These are phyloP conservation scores for Phoma sp. DNA, from an alignment of 2,329 filamentous ascomycete genomes.

Conservation along the genomic window DNA sequence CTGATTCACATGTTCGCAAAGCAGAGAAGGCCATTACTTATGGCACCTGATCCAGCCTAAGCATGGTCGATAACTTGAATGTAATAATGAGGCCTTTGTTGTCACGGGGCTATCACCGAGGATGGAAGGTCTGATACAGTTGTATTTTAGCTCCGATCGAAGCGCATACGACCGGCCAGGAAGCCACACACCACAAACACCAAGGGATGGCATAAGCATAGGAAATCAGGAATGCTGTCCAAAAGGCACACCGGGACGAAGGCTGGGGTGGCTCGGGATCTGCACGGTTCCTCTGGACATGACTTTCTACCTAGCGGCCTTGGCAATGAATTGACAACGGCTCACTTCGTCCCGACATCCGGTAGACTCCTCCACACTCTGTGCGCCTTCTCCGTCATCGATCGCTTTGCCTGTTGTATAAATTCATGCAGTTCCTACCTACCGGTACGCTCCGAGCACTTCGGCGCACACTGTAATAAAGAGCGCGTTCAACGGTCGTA, in stretches of 20 bases:
- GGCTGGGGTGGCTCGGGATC: constrained; percentile 1
- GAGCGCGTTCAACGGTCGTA: background rate
- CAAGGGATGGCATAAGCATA: background rate
- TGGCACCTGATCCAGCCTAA: background rate
- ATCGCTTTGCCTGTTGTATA: background rate
- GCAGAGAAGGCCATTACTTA: background rate
- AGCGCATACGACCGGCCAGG: background rate
- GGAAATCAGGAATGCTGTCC: background rate
- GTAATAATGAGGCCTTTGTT: background rate
- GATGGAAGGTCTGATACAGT: background rate
- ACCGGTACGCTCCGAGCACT: background rate
- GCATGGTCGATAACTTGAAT: background rate
- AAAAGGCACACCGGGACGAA: background rate
- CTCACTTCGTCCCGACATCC: constrained; percentile 3
- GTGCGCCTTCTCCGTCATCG: background rate
- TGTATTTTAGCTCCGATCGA: background rate
- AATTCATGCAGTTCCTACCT: too few relatives aligned
- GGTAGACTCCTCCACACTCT: background rate
- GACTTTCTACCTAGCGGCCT: background rate
- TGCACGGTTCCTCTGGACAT: background rate
- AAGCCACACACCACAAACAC: background rate
- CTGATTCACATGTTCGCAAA: background rate
- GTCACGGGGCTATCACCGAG: background rate
- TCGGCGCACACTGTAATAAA: background rate
- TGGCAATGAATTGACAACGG: constrained; percentile 4